Evolutionary conservation across 106 monocot species (phyloP).

Genomic region (Acorus gramineus): DNA sequence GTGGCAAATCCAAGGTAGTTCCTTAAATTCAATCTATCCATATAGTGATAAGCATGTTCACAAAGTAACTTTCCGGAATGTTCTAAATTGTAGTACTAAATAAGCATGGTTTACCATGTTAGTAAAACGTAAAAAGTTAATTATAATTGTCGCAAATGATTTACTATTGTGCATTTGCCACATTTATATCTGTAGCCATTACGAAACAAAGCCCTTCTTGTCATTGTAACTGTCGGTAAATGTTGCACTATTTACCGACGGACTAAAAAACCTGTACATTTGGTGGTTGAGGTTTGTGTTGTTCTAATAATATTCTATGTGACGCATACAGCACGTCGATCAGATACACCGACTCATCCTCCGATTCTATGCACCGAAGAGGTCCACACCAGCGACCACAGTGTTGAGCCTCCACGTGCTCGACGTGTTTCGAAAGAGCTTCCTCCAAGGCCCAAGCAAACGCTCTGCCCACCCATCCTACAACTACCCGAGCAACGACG

Average conservation of each 20-base stretch:
- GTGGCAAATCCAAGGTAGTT: constrained; percentile 17
- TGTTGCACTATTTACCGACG: too few relatives aligned
- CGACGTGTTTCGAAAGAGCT: constrained; percentile 54
- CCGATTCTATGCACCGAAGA: constrained; percentile 26
- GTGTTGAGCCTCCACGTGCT: constrained; percentile 48
- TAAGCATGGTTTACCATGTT: too few relatives aligned
- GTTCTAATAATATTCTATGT: not conserved
- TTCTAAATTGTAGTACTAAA: not conserved
- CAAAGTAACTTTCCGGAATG: not conserved
- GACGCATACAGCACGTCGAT: constrained; percentile 31
- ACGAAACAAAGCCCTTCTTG: too few relatives aligned
- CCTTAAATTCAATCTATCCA: not conserved
- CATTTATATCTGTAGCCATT: too few relatives aligned
- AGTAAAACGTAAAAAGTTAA: too few relatives aligned
- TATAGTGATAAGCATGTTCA: not conserved
- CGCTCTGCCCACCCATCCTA: not conserved
- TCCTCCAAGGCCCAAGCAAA: constrained; percentile 24
- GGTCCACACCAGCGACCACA: not conserved
- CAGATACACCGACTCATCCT: constrained; percentile 50
- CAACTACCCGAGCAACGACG: not conserved
- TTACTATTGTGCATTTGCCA: too few relatives aligned
- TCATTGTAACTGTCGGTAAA: too few relatives aligned
- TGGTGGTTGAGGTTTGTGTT: too few relatives aligned
- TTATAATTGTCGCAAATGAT: too few relatives aligned
- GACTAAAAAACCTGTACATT: not conserved